Evolutionary conservation across 1,284 basidiomycete species (phyloP), one percentile per base, ranked within the genome.

Genomic region (Ceraceosorus guamensis): DNA sequence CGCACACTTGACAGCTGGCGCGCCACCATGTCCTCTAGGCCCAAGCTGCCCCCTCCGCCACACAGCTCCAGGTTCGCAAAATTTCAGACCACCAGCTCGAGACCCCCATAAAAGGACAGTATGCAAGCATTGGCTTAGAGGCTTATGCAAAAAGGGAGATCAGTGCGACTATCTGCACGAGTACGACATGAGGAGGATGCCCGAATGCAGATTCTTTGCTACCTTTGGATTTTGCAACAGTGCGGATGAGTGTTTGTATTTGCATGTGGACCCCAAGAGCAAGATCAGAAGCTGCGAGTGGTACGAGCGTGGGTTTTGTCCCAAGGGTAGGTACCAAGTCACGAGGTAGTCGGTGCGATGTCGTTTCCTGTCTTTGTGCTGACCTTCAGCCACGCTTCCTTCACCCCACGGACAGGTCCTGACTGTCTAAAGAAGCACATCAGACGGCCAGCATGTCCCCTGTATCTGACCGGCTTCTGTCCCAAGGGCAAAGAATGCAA

Each of bases 61-160:
- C 76, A 92, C 90, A 0, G 80, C 82, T 0, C 91, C 92, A 0
- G 88, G 89, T 14, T 78, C 83, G 0, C 82, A 83, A 61, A 96
- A 97, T 77, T 96, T 95, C 69, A 86, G 88, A 72, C 87, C 88
- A 0, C 84, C 87, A 2, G 87, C 88, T 10, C 66, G 69, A 31
- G 73, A 75, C 48, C 61, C 62, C 6, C 84, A 87, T 18, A 93
- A 71, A 54, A 66, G 75, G 34, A 80, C 79, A 14, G 77, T 99
- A n/a, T 99, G 95, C 81, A 98, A 98, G 80, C 95, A 98, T 79
- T 99, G 93, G 89, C 84, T 99, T 35, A 84, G 95, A 60, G 95
- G 95, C 32, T 82, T 98, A 44, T 98, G 95, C 80, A 98, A 98
- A 80, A 98, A 98, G 78, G 93, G 91, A 56, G 89, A 95, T 75